A percentile compares a stretch with the other conserved stretches of the same genome.
phyloP scores from a whole-genome alignment of 768 basidiomycete species.

The Amanita exitialis region DNA sequence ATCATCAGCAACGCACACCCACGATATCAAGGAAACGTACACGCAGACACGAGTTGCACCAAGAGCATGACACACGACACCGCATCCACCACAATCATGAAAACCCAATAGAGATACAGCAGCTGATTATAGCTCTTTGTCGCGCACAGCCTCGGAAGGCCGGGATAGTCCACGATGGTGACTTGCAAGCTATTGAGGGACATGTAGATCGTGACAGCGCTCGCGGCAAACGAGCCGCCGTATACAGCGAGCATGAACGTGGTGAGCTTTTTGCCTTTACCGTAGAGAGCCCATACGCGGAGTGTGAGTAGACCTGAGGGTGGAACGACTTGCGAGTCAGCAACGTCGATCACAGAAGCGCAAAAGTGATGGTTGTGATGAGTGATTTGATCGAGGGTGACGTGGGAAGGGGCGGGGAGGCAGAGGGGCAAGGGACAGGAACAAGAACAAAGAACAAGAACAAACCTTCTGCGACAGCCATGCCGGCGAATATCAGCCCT shows the following conservation, averaged over 20 bases:
- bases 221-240: conserved; percentile 1
- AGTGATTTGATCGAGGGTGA: too few relatives aligned
- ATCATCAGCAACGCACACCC: background rate
- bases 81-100: conserved; percentile 4
- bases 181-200: conserved; percentile 1
- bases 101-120: conserved; percentile 5
- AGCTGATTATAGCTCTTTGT: conserved; percentile 1
- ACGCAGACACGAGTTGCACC: background rate
- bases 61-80: conserved; percentile 3
- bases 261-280: background rate
- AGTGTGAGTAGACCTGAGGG: background rate
- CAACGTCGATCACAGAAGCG: too few relatives aligned
- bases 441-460: background rate
- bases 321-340: background rate
- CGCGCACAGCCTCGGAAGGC: background rate
- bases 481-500: conserved; percentile 5
- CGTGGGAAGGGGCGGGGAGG: too few relatives aligned
- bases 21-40: background rate
- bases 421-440: background rate
- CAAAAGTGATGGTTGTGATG: too few relatives aligned
- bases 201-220: background rate
- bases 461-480: conserved; percentile 5
- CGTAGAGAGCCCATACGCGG: conserved; percentile 5
- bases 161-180: background rate
- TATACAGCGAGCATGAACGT: background rate